phyloP scores from a whole-genome alignment of 139 green algal species.

The Haematococcus lacustris region DNA sequence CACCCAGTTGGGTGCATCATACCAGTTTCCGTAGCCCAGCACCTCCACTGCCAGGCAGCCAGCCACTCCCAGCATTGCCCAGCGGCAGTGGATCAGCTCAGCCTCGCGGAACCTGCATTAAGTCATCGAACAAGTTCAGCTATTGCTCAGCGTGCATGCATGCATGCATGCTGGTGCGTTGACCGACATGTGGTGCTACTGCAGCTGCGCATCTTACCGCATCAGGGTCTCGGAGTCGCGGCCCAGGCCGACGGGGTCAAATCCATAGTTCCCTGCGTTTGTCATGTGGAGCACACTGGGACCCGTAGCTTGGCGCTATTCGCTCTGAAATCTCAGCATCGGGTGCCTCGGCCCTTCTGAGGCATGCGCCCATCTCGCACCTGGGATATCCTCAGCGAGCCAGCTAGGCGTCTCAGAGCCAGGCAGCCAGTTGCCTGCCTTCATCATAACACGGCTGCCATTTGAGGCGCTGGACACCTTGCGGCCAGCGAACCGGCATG shows the following conservation, averaged over 20 bases:
- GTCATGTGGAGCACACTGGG: background rate
- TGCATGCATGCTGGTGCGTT: background rate
- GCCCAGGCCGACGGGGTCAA: constrained; percentile 71
- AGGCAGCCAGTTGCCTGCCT: constrained; percentile 59
- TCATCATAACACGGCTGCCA: constrained; percentile 22
- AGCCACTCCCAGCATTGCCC: constrained; percentile 64
- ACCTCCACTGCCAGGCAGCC: constrained; percentile 61
- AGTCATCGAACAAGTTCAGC: background rate
- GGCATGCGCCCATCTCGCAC: background rate
- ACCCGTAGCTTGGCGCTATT: background rate
- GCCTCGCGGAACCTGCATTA: constrained; percentile 25
- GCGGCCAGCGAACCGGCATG: constrained; percentile 18
- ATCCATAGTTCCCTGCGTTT: constrained; percentile 62
- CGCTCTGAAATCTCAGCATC: background rate
- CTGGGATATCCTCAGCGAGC: constrained; percentile 43
- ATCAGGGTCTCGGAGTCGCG: constrained; percentile 29
- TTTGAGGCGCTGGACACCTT: constrained; percentile 28
- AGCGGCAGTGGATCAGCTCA: constrained; percentile 66
- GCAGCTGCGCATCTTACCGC: background rate
- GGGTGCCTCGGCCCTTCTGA: background rate
- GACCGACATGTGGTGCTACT: background rate
- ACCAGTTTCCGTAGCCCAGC: constrained; percentile 68
- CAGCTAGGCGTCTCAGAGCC: constrained; percentile 59
- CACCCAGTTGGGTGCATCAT: constrained; percentile 65
- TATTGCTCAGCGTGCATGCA: background rate